phyloP scores from a whole-genome alignment of 345 rosid species.

The Eucalyptus regnans region DNA sequence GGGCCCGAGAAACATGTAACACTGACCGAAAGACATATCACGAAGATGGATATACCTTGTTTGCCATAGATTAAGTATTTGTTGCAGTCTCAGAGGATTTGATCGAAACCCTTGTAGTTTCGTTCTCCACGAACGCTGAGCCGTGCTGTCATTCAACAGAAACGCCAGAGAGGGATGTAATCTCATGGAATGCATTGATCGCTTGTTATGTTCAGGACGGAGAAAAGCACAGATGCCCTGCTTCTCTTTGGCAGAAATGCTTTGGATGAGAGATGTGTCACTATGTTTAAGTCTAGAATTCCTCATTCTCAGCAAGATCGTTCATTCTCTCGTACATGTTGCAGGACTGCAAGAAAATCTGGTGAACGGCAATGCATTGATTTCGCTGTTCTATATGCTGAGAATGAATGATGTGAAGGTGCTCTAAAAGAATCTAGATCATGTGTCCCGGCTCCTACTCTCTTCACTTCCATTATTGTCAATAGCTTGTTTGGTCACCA shows the following conservation, averaged over 20 bases:
- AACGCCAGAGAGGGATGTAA: conserved; percentile 58
- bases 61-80: too few relatives aligned
- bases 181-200: conserved; percentile 77
- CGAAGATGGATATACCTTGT: too few relatives aligned
- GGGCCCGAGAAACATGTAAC: too few relatives aligned
- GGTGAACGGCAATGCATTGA: conserved; percentile 61
- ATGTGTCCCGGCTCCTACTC: too few relatives aligned
- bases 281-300: conserved; percentile 46
- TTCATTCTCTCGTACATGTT: conserved; percentile 54
- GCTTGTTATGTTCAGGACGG: conserved; percentile 44
- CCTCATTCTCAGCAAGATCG: conserved; percentile 32
- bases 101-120: too few relatives aligned
- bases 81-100: too few relatives aligned
- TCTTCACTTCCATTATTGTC: too few relatives aligned
- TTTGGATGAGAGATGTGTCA: conserved; percentile 31
- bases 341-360: conserved; percentile 33
- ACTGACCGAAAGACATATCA: too few relatives aligned
- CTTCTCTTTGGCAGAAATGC: conserved; percentile 28
- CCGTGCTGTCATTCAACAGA: conserved; percentile 41
- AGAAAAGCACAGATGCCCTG: conserved; percentile 47
- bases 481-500: too few relatives aligned
- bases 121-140: background rate
- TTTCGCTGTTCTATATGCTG: conserved; percentile 34
- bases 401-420: conserved; percentile 30
- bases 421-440: conserved; percentile 34